Percentiles rank a stretch among this genome's conserved stretches.
Evolutionary conservation across 179 eudicot genomes (phyloP).

Genomic region (Spinacia oleracea): DNA sequence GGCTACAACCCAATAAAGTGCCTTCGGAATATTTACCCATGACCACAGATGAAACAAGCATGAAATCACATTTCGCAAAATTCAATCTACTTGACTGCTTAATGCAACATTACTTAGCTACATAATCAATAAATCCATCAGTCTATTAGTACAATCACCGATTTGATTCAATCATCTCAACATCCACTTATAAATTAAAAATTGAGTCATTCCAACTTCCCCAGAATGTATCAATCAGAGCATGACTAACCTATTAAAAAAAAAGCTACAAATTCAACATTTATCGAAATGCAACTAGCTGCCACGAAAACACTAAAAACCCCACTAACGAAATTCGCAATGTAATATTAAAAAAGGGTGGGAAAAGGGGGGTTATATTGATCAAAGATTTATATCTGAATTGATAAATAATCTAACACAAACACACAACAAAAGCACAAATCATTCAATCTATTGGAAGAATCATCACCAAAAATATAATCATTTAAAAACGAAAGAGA

Average conservation of each 20-base stretch:
- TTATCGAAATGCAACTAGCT: background rate
- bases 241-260: background rate
- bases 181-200: background rate
- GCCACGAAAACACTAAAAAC: background rate
- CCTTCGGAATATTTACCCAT: background rate
- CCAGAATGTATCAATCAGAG: background rate
- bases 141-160: background rate
- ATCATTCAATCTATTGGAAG: no score
- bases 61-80: background rate
- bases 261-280: background rate
- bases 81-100: background rate
- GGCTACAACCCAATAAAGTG: background rate
- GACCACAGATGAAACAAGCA: background rate
- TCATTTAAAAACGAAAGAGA: no score
- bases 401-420: background rate
- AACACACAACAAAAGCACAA: constrained; percentile 1
- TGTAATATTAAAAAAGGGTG: background rate
- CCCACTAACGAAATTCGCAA: background rate
- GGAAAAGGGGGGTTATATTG: background rate
- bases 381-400: background rate
- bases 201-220: background rate
- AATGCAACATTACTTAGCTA: background rate
- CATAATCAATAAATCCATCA: background rate
- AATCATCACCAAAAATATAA: no score
- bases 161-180: background rate